A percentile compares a stretch with the other conserved stretches of the same genome.
phyloP scores from a whole-genome alignment of 768 basidiomycete genomes.

The Lentinula boryana region DNA sequence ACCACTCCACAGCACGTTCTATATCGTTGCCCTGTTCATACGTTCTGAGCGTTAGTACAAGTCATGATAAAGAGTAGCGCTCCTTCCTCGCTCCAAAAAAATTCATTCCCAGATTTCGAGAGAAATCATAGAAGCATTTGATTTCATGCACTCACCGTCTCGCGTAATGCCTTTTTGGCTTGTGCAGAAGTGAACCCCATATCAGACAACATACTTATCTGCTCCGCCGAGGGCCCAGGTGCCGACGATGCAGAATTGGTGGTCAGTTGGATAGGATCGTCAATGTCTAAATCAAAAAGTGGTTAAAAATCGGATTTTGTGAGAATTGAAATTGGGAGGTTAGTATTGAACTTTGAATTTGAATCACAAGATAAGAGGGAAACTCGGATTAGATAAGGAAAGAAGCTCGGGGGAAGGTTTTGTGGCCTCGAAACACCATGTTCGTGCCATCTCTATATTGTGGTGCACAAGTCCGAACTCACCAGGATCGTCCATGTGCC shows the following conservation, averaged over 20 bases:
- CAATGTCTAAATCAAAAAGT: conserved; percentile 61
- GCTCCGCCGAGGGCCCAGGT: conserved; percentile 61
- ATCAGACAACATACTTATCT: conserved; percentile 69
- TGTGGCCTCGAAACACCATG: no score
- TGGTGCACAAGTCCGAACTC: conserved; percentile 5
- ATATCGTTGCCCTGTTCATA: conserved; percentile 53
- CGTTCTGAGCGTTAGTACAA: background rate
- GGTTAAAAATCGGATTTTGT: no score
- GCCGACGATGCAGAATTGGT: conserved; percentile 17
- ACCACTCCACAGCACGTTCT: conserved; percentile 92
- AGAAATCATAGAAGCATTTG: background rate
- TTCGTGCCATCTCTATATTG: no score
- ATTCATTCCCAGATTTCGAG: background rate
- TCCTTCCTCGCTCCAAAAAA: no score
- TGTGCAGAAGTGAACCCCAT: conserved; percentile 91
- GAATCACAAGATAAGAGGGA: no score
- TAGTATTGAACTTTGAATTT: no score
- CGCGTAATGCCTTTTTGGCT: conserved; percentile 78
- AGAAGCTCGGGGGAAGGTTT: no score
- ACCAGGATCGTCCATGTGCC: conserved; percentile 94
- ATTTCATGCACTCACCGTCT: conserved; percentile 56
- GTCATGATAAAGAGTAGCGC: background rate
- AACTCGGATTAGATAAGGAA: no score
- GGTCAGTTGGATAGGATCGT: conserved; percentile 56
- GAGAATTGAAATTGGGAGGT: no score